A percentile compares a stretch with the other conserved stretches of the same genome.
Evolutionary conservation across 2,329 filamentous ascomycete species (phyloP).

Genomic region (Aspergillus ochraceus): DNA sequence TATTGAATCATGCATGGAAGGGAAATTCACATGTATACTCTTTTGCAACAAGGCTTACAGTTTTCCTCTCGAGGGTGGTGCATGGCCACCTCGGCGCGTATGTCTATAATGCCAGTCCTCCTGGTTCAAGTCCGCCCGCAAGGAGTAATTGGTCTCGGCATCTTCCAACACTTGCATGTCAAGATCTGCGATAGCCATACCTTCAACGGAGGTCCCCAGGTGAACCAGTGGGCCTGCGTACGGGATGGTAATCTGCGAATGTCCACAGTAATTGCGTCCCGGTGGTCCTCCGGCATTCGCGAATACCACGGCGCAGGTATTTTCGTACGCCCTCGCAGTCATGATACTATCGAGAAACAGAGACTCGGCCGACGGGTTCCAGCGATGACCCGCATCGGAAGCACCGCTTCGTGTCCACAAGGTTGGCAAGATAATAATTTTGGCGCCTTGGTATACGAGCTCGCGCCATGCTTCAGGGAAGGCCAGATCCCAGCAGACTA

Average conservation of each 20-base stretch:
- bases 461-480: slow-evolving; percentile 59
- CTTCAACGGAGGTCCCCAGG: slow-evolving; percentile 52
- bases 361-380: slow-evolving; percentile 51
- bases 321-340: slow-evolving; percentile 56
- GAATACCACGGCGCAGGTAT: slow-evolving; percentile 57
- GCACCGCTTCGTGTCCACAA: slow-evolving; percentile 53
- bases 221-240: slow-evolving; percentile 51
- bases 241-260: slow-evolving; percentile 55
- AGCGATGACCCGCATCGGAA: slow-evolving; percentile 44
- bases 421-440: slow-evolving; percentile 56
- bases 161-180: slow-evolving; percentile 42
- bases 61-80: background rate
- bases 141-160: slow-evolving; percentile 50
- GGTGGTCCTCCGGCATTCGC: slow-evolving; percentile 56
- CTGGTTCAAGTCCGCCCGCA: slow-evolving; percentile 24
- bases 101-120: slow-evolving; percentile 5
- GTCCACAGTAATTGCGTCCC: slow-evolving; percentile 52
- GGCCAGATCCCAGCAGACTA: slow-evolving; percentile 60
- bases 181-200: slow-evolving; percentile 54
- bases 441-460: slow-evolving; percentile 52
- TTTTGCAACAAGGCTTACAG: background rate
- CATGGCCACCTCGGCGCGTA: background rate
- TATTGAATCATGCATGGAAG: no score
- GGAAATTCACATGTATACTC: no score
- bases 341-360: slow-evolving; percentile 53